Percentiles rank a stretch among this genome's conserved stretches.
Conservation (phyloP, 129 eudicot species). For the Helianthus annuus region DNA sequence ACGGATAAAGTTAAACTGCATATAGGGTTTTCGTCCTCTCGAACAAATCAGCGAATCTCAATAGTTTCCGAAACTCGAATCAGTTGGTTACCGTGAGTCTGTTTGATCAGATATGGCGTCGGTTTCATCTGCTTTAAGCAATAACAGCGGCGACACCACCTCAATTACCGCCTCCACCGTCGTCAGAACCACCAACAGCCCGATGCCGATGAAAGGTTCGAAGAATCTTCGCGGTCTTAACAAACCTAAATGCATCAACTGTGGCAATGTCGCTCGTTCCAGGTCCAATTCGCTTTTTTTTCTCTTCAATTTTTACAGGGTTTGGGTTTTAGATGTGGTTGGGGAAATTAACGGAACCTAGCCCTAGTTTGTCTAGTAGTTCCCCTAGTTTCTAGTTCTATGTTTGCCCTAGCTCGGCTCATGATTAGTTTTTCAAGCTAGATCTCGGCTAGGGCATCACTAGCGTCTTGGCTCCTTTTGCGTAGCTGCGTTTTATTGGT, state of each 20-base stretch:
- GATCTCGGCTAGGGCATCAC: no score
- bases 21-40: no score
- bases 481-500: no score
- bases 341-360: no score
- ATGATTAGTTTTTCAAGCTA: no score
- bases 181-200: constrained; percentile 24
- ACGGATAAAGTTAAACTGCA: no score
- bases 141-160: constrained; percentile 39
- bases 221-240: constrained; percentile 82
- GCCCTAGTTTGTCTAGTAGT: no score
- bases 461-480: no score
- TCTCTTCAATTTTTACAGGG: neutral
- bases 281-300: constrained; percentile 44
- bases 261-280: constrained; percentile 98
- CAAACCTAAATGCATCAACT: constrained; percentile 92
- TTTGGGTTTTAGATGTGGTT: neutral
- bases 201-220: constrained; percentile 32
- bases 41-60: no score
- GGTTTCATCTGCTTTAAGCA: constrained; percentile 69
- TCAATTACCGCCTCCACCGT: constrained; percentile 26
- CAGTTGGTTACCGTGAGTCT: neutral
- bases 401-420: no score
- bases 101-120: constrained; percentile 51
- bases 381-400: no score
- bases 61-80: no score